phyloP scores from a whole-genome alignment of 148 eudicot species.

The Rhododendron simsii region DNA sequence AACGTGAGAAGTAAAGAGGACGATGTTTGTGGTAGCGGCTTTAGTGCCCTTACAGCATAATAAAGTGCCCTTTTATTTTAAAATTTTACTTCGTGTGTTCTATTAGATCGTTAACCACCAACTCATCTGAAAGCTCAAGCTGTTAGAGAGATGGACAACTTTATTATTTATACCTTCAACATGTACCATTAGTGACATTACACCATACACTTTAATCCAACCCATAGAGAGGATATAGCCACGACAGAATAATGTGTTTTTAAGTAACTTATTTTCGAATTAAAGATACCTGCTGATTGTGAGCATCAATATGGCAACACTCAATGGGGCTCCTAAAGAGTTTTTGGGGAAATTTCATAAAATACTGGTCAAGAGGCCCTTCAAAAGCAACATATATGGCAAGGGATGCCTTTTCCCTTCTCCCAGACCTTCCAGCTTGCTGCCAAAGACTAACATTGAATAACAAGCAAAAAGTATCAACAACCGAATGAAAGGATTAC shows the following conservation, averaged over 20 bases:
- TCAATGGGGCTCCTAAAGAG: constrained; percentile 79
- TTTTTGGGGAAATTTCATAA: constrained; percentile 85
- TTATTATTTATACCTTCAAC: neutral
- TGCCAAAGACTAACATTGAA: constrained; percentile 70
- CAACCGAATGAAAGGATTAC: neutral
- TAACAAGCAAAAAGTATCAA: constrained; percentile 10
- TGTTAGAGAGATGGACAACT: too few relatives aligned
- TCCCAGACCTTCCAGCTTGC: constrained; percentile 98
- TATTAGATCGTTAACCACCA: too few relatives aligned
- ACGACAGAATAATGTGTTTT: neutral
- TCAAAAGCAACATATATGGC: constrained; percentile 95
- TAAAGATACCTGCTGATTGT: constrained; percentile 61
- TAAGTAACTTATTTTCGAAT: neutral
- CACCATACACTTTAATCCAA: neutral
- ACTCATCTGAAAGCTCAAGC: too few relatives aligned
- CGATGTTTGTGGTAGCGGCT: neutral
- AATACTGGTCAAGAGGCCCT: constrained; percentile 95
- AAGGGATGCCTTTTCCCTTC: constrained; percentile 88
- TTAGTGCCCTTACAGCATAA: neutral
- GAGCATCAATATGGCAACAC: constrained; percentile 91
- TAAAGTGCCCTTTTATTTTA: neutral
- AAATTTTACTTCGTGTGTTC: neutral
- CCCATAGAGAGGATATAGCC: neutral
- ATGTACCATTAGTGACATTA: neutral
- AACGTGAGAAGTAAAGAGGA: neutral